Evolutionary conservation across 495 filamentous ascomycete species (phyloP), one percentile per base, ranked within the genome.

Genomic region (Hypoxylon fragiforme): DNA sequence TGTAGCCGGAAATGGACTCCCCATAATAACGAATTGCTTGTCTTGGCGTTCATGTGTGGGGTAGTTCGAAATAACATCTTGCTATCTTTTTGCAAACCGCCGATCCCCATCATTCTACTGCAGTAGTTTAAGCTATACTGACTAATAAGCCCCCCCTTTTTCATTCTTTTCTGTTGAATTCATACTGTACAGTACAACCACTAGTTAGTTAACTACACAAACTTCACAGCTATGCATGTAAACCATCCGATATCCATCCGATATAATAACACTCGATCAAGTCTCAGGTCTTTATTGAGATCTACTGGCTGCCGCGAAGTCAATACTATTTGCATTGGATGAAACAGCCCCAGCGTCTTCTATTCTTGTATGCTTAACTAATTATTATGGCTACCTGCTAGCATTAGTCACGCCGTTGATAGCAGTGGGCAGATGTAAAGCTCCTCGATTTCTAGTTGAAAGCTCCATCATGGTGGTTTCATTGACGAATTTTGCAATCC

Each of bases 11-110:
- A 46, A 40, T 14, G 28, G 35, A 20, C 22, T 16, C 49, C 56
- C 49, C 56, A 39, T 44, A 53, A 19, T 19, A 19, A 30, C 40
- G 38, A 44, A 38, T 51, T 35, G 39, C 31, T 32, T 36, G 50
- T 36, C 51, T 61, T 61, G 57, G 57, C 51, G 22, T 26, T 15
- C n/a, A n/a, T 44, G 42, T 56, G 58, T 62, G 51, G 52, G 58
- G 57, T 60, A 60, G 50, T 39, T 39, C 44, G 20, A 18, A 3
- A 12, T 35, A 35, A 4, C 43, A 36, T 37, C 15, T 43, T 9
- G 34, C 8, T 14, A 13, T 6, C 39, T 22, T 43, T 21, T 32
- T 48, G 38, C 22, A 26, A 50, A 43, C 41, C 37, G 31, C 36
- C 12, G 24, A 44, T 53, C 45, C 26, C 40, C 32, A 41, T 18